phyloP scores from a whole-genome alignment of 1,284 basidiomycete species.

The Marasmius sp. region DNA sequence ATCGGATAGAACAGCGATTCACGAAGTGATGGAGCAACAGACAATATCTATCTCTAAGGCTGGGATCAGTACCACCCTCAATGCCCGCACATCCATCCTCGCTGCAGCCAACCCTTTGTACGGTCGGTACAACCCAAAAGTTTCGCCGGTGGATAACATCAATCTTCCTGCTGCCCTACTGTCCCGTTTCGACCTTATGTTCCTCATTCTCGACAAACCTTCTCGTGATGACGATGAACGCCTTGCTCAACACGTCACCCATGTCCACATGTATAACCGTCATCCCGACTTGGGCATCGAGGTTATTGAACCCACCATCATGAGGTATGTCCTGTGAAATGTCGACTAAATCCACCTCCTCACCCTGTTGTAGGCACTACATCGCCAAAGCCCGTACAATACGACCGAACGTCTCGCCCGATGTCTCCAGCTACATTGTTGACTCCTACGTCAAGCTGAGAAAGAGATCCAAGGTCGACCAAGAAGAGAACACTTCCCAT shows the following conservation, averaged over 20 bases:
- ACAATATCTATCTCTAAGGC: constrained; percentile 99
- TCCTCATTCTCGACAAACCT: constrained; percentile 97
- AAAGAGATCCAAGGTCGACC: constrained; percentile 90
- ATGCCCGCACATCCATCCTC: constrained; percentile 97
- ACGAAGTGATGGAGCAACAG: constrained; percentile 99
- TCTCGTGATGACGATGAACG: constrained; percentile 93
- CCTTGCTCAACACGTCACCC: constrained; percentile 95
- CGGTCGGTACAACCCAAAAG: constrained; percentile 96
- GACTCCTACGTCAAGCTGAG: constrained; percentile 95
- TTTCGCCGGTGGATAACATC: constrained; percentile 99
- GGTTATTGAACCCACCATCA: constrained; percentile 81
- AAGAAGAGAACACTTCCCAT: constrained; percentile 85
- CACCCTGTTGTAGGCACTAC: constrained; percentile 69
- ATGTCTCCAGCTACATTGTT: constrained; percentile 92
- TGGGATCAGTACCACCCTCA: constrained; percentile 97
- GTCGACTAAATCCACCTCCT: not conserved
- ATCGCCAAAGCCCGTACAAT: constrained; percentile 91
- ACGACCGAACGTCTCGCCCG: constrained; percentile 83
- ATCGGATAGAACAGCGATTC: constrained; percentile 94
- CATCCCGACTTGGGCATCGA: constrained; percentile 88
- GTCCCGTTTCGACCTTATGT: constrained; percentile 95
- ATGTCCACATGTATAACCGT: constrained; percentile 95
- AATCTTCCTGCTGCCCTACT: constrained; percentile 96
- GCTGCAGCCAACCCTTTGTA: constrained; percentile 98
- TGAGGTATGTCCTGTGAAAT: constrained; percentile 60